Conservation (phyloP, 176 grass and related monocot genomes). For the Puya raimondii region DNA sequence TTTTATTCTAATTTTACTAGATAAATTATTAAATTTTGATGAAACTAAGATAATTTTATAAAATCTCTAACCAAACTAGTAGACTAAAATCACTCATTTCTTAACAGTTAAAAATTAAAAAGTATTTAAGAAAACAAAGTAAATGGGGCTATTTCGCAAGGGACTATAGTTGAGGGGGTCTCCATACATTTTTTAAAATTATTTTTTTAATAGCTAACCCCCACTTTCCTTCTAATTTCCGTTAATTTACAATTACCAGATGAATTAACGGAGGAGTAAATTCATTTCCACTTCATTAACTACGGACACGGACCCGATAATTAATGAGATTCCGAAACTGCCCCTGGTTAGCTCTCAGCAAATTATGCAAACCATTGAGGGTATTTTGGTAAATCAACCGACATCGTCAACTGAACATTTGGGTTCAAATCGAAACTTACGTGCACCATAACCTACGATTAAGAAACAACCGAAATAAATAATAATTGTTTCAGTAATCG, state of each 20-base stretch:
- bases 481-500: background rate
- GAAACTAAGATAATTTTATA: too few species aligned
- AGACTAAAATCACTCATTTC: too few species aligned
- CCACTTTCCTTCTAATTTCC: constrained; percentile 10
- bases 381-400: constrained; percentile 15
- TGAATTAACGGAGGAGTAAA: constrained; percentile 24
- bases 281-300: constrained; percentile 17
- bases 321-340: constrained; percentile 1
- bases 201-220: too few species aligned
- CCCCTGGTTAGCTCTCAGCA: constrained; percentile 15
- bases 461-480: background rate
- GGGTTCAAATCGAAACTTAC: constrained; percentile 14
- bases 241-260: constrained; percentile 8
- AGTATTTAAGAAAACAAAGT: too few species aligned
- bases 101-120: too few species aligned
- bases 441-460: background rate
- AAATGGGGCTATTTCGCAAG: too few species aligned
- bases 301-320: background rate
- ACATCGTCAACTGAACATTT: background rate
- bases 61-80: too few species aligned
- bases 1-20: too few species aligned
- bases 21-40: too few species aligned
- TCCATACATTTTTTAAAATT: too few species aligned
- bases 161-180: too few species aligned
- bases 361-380: background rate